These are phyloP conservation scores for Candida caryicola DNA, from an alignment of 805 yeast species.

Conservation along the genomic window DNA sequence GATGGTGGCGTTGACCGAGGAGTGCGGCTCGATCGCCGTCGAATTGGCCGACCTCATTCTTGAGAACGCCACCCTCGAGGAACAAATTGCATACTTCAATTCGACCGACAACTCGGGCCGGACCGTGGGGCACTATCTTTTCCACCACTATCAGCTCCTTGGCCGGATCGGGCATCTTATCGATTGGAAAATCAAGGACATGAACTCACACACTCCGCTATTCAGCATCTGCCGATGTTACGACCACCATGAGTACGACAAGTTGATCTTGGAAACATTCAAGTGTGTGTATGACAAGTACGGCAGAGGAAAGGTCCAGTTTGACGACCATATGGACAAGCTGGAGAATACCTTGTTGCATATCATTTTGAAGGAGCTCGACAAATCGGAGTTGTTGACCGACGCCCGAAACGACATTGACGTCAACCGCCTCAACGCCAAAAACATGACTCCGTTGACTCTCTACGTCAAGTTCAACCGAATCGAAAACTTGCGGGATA, in stretches of 20 bases:
- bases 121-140: constrained; percentile 70
- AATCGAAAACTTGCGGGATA: constrained; percentile 50
- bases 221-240: constrained; percentile 74
- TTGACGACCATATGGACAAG: constrained; percentile 64
- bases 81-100: constrained; percentile 49
- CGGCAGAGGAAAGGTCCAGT: constrained; percentile 42
- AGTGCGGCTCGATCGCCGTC: constrained; percentile 44
- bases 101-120: constrained; percentile 52
- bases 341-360: constrained; percentile 79
- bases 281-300: constrained; percentile 39
- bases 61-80: constrained; percentile 42
- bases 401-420: constrained; percentile 29
- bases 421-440: constrained; percentile 58
- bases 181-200: constrained; percentile 69
- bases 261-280: constrained; percentile 47
- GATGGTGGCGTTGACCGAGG: constrained; percentile 57
- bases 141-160: constrained; percentile 53
- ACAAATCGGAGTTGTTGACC: constrained; percentile 22
- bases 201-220: constrained; percentile 72
- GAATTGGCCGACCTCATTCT: constrained; percentile 43
- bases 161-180: constrained; percentile 52
- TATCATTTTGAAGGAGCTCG: constrained; percentile 53
- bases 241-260: constrained; percentile 64
- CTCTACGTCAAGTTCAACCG: constrained; percentile 68
- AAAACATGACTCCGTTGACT: constrained; percentile 67